Evolutionary conservation across 1,139 yeast species (phyloP).

Genomic region (Fermentozyma sake): DNA sequence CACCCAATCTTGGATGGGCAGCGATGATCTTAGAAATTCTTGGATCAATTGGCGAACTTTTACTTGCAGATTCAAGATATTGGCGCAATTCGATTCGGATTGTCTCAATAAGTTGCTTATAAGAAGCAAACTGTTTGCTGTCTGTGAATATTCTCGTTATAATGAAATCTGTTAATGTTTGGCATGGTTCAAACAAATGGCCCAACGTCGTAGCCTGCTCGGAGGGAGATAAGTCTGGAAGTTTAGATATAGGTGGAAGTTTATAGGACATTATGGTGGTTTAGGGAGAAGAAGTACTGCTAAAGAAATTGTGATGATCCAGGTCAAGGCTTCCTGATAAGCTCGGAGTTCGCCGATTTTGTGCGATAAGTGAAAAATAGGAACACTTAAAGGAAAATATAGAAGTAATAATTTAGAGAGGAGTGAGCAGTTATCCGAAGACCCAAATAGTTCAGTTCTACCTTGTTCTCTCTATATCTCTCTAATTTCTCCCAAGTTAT

Average conservation of each 20-base stretch:
- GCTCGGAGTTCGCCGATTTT: no score
- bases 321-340: no score
- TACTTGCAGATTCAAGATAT: constrained; percentile 22
- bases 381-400: no score
- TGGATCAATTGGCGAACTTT: constrained; percentile 18
- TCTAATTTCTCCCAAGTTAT: no score
- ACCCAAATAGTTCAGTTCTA: no score
- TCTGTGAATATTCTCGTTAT: constrained; percentile 25
- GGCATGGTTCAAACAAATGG: constrained; percentile 67
- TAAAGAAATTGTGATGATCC: no score
- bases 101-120: constrained; percentile 49
- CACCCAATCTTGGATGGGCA: constrained; percentile 91
- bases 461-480: no score
- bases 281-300: no score
- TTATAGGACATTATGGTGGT: constrained; percentile 12
- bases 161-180: constrained; percentile 43
- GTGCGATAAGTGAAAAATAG: no score
- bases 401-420: no score
- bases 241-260: constrained; percentile 20
- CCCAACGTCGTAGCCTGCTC: constrained; percentile 37
- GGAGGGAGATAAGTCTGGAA: constrained; percentile 13
- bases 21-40: constrained; percentile 53
- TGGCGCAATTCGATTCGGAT: constrained; percentile 35
- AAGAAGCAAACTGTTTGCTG: constrained; percentile 19
- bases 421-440: no score